Evolutionary conservation across 441 rosid genomes (phyloP), one percentile per base, ranked within the genome.

Genomic region (Syzygium syzygioides): DNA sequence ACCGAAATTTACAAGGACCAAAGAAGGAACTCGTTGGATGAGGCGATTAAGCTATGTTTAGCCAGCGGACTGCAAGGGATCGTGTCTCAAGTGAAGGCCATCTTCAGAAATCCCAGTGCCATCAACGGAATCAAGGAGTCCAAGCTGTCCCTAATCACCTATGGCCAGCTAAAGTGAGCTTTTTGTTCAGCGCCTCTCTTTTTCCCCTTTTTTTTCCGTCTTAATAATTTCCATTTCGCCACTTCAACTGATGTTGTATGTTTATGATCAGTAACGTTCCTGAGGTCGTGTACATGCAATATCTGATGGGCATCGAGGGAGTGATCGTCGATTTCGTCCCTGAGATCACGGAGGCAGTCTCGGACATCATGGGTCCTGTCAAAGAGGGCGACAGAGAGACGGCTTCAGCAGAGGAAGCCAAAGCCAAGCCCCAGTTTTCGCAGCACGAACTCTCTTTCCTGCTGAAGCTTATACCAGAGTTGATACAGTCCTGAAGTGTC

Each of bases 1-100:
- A 54, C 90, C 85, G 95, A 93, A 86, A 92, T 91, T 53, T 93
- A 91, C 90, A 53, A 85, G 3, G 97, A 95, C 66, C 66, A 66
- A 37, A 92, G 97, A 91, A 92, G 96, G 88, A 92, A 93, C 64
- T 94, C 96, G n/a, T 85, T 94, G 89, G 95, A 93, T 0, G 97
- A 95, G 86, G 97, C 97, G 15, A 91, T 94, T 32, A 93, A 92
- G 88, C 89, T 94, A 41, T 93, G 97, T 89, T n/a, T 89, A 79
- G 92, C 89, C 19, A 89, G 91, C 9, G 93, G 93, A 55, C 90
- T 95, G 84, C 96, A 93, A 91, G 97, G 97, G 64, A 92, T 95
- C 89, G 97, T 94, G 25, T 93, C 94, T 12, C 95, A 94, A 89
- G 95, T 91, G 45, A 94, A 91, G 88, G 95, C 97, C 5, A 88